These are phyloP conservation scores for Daldinia loculata DNA, from an alignment of 495 filamentous ascomycete genomes.

Conservation along the genomic window DNA sequence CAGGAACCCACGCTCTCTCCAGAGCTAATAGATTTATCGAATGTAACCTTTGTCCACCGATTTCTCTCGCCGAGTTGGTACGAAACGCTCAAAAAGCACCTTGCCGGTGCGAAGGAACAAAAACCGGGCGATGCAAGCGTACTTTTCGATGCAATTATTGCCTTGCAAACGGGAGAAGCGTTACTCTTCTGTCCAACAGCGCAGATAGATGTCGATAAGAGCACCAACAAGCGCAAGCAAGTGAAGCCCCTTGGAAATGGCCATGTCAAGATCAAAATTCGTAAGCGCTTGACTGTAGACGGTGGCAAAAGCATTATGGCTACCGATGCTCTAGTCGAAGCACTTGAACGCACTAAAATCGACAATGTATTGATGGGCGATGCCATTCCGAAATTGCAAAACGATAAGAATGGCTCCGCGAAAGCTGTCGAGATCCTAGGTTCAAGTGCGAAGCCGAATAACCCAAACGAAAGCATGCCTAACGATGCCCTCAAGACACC, in stretches of 20 bases:
- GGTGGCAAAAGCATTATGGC: constrained; percentile 1
- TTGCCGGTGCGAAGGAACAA: constrained; percentile 28
- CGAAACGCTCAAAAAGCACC: constrained; percentile 55
- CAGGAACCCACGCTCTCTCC: constrained; percentile 71
- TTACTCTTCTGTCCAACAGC: not conserved
- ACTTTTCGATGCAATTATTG: not conserved
- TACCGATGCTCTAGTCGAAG: not conserved
- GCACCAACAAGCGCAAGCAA: not conserved
- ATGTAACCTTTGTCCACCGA: constrained; percentile 66
- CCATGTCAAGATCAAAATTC: not conserved
- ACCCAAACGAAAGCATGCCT: not conserved
- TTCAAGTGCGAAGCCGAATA: not conserved
- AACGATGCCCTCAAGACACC: not conserved
- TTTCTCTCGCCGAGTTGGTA: constrained; percentile 69
- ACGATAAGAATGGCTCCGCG: not conserved
- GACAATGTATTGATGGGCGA: not conserved
- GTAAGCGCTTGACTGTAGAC: not conserved
- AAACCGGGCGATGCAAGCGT: not conserved
- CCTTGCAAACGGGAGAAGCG: not conserved
- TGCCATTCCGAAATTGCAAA: not conserved
- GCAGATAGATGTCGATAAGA: not conserved
- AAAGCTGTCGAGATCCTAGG: not conserved
- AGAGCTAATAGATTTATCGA: constrained; percentile 63
- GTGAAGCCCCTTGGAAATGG: not conserved
- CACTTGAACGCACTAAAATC: not conserved